Evolutionary conservation across 768 basidiomycete species (phyloP).

Genomic region (Termitomyces titanicus): DNA sequence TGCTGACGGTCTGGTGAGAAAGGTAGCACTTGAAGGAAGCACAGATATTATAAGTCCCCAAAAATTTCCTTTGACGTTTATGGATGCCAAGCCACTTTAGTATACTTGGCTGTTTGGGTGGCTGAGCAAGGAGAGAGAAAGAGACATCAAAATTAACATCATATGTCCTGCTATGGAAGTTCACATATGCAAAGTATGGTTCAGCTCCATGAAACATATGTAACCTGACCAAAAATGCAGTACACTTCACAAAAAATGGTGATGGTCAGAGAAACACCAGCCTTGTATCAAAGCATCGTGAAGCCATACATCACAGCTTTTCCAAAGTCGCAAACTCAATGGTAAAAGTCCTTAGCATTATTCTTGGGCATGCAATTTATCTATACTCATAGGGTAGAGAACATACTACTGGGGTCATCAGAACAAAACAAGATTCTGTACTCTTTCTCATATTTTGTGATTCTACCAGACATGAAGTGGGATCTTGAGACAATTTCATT

Average conservation of each 20-base stretch:
- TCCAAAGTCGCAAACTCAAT: slow-evolving; percentile 73
- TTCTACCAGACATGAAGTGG: slow-evolving; percentile 98
- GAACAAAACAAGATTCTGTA: slow-evolving; percentile 74
- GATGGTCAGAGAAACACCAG: slow-evolving; percentile 83
- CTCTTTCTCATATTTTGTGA: slow-evolving; percentile 61
- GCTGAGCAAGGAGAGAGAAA: slow-evolving; percentile 30
- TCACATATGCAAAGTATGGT: slow-evolving; percentile 75
- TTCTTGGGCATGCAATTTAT: background rate
- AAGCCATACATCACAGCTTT: slow-evolving; percentile 77
- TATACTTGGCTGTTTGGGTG: slow-evolving; percentile 1
- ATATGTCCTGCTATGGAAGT: slow-evolving; percentile 88
- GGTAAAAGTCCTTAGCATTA: slow-evolving; percentile 39
- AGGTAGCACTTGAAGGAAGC: slow-evolving; percentile 45
- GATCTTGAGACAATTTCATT: slow-evolving; percentile 70
- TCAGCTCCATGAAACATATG: background rate
- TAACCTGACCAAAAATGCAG: slow-evolving; percentile 30
- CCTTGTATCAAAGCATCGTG: slow-evolving; percentile 66
- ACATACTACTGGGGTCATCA: slow-evolving; percentile 73
- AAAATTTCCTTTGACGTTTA: background rate
- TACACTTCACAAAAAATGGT: slow-evolving; percentile 71
- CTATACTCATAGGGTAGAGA: slow-evolving; percentile 64
- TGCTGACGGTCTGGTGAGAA: slow-evolving; percentile 33
- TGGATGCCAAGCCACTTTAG: background rate
- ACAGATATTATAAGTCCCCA: slow-evolving; percentile 62
- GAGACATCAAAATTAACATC: slow-evolving; percentile 79